Evolutionary conservation across 257 asterid genomes (phyloP).

Genomic region (Prunella vulgaris): DNA sequence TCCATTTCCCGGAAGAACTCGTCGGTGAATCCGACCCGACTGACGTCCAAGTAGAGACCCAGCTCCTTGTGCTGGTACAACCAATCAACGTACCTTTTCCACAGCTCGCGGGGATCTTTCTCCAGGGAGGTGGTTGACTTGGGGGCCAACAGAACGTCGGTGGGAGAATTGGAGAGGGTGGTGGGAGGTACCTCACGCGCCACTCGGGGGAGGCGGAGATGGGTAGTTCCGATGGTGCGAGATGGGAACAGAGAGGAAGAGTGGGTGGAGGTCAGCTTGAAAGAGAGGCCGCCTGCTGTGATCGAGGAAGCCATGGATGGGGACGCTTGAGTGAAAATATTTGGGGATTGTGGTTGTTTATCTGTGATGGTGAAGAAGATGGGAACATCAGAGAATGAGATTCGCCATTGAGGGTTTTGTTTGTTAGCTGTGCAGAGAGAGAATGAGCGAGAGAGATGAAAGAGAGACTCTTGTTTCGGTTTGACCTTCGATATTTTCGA

Average conservation of each 20-base stretch:
- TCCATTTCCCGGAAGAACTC: constrained; percentile 77
- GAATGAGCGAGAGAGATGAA: background rate
- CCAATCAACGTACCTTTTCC: constrained; percentile 92
- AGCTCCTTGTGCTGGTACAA: constrained; percentile 93
- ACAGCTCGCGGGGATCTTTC: constrained; percentile 63
- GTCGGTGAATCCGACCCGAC: constrained; percentile 89
- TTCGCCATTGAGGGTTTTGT: constrained; percentile 12
- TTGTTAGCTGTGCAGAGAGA: background rate
- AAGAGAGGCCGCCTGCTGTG: constrained; percentile 33
- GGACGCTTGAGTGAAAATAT: too few relatives aligned
- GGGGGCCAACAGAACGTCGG: constrained; percentile 28
- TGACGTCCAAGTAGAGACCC: constrained; percentile 80
- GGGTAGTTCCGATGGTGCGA: constrained; percentile 7
- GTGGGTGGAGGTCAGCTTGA: constrained; percentile 24
- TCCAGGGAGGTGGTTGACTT: constrained; percentile 30
- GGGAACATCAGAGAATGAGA: constrained; percentile 24
- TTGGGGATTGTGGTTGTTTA: background rate
- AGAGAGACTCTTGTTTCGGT: background rate
- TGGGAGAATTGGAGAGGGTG: constrained; percentile 25
- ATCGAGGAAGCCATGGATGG: constrained; percentile 33
- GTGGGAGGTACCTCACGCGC: constrained; percentile 75
- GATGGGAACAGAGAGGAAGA: constrained; percentile 1
- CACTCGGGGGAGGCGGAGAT: constrained; percentile 40
- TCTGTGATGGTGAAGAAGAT: constrained; percentile 14
- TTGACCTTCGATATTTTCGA: constrained; percentile 25